Conservation (phyloP, 169 alveolate genomes). For the Cryptosporidium sp. region DNA sequence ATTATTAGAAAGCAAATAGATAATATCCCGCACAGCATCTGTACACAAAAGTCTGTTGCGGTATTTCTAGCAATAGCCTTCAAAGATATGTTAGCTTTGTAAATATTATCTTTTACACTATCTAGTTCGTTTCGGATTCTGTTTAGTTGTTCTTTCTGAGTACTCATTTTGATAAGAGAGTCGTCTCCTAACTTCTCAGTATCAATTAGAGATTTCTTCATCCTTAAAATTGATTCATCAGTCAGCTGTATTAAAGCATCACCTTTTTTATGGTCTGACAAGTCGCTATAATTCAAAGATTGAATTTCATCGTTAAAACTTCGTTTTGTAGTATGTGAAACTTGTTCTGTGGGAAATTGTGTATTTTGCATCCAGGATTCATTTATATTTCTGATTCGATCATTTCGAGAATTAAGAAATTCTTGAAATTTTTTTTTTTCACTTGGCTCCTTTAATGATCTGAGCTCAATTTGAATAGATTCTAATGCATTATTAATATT, state of each 20-base stretch:
- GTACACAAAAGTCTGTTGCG: slow-evolving; percentile 72
- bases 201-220: slow-evolving; percentile 47
- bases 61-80: slow-evolving; percentile 69
- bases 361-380: not conserved
- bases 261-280: slow-evolving; percentile 28
- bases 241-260: slow-evolving; percentile 40
- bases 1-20: slow-evolving; percentile 30
- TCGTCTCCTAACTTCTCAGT: slow-evolving; percentile 56
- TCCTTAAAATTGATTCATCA: slow-evolving; percentile 39
- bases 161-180: slow-evolving; percentile 29
- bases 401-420: slow-evolving; percentile 28
- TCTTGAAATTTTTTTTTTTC: slow-evolving; percentile 32
- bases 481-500: slow-evolving; percentile 33
- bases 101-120: slow-evolving; percentile 15
- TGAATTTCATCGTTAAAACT: slow-evolving; percentile 40
- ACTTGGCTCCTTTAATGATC: slow-evolving; percentile 1
- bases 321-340: not conserved
- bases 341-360: not conserved
- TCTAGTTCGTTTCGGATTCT: slow-evolving; percentile 30
- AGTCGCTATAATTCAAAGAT: not conserved
- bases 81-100: slow-evolving; percentile 24
- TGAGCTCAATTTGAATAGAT: slow-evolving; percentile 45
- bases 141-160: slow-evolving; percentile 47
- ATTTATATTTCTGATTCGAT: slow-evolving; percentile 11
- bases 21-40: slow-evolving; percentile 40